phyloP scores from a whole-genome alignment of 306 rosid genomes.

The Quercus dentata region DNA sequence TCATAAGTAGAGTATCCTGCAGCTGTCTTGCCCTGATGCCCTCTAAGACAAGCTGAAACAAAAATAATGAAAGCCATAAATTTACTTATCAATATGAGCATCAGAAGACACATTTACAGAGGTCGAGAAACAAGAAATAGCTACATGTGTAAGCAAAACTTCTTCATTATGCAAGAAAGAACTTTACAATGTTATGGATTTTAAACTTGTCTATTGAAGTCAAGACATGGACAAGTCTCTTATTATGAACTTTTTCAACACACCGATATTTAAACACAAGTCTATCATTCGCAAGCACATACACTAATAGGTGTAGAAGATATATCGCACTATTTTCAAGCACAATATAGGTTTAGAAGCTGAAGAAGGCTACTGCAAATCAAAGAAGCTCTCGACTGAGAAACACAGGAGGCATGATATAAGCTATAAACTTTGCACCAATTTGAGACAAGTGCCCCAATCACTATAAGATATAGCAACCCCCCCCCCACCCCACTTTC shows the following conservation, averaged over 20 bases:
- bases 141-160: background rate
- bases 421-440: background rate
- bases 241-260: background rate
- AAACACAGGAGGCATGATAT: background rate
- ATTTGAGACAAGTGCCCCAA: background rate
- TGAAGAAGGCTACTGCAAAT: too few relatives aligned
- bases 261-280: background rate
- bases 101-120: background rate
- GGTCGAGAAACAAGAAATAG: background rate
- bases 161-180: background rate
- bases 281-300: background rate
- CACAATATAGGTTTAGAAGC: too few relatives aligned
- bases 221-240: background rate
- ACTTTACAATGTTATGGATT: background rate
- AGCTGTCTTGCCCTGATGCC: slow-evolving; percentile 68
- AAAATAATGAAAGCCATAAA: background rate
- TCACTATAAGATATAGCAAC: background rate
- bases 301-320: too few relatives aligned
- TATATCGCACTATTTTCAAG: too few relatives aligned
- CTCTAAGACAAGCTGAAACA: slow-evolving; percentile 86
- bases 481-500: background rate
- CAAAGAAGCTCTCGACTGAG: background rate
- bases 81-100: background rate
- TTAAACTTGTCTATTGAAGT: background rate
- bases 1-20: slow-evolving; percentile 59